Base-by-base conservation (phyloP, 2,329 filamentous ascomycete genomes). In the Escovopsis sp. region DNA sequence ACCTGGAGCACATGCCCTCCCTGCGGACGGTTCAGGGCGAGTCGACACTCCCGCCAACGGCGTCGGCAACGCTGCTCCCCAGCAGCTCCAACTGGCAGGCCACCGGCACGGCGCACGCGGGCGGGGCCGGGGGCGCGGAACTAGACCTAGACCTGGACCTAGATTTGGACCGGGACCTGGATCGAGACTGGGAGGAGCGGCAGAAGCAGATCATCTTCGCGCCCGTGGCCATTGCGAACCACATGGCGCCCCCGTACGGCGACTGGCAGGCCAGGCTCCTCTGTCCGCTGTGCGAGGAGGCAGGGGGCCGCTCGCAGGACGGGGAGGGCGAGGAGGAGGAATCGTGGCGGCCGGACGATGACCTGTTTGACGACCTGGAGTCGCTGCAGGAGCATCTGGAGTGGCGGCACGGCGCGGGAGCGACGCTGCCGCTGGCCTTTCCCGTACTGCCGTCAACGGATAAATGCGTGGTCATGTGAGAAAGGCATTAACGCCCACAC, bases 231-330 rank as follows among this genome's bases (percentile, higher is more conserved):
- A 67, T 78, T 36, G 72, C 72, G 29, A 77, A 74, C 54, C 74
- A 78, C 52, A 56, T 71, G 25, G 60, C 68, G 29, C 72, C 72
- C 3, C 54, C 57, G 14, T 54, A 58, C 8, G 67, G 69, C 36
- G 70, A 70, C 47, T 77, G 70, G 67, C 61, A 65, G 44, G 66
- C 71, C 3, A 58, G 64, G 13, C 52, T 76, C 12, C 51, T 71
- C 29, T 77, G 74, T 44, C 71, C 72, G 2, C 72, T 68, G 46
- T 78, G 74, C 55, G 74, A 77, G 48, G 66, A 70, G 37, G 70
- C 68, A 42, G 64, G 65, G 25, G 62, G 65, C 31, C 52, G 54
- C 36, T 60, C 63, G 9, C 58, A 59, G 41, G 62, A 65, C 35
- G 53, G 61, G 35, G 68, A 71, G 5, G 27, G 27, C 27, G 69